A percentile compares a stretch with the other conserved stretches of the same genome.
phyloP scores from a whole-genome alignment of 179 eudicot genomes.

The Amaranthus tricolor region DNA sequence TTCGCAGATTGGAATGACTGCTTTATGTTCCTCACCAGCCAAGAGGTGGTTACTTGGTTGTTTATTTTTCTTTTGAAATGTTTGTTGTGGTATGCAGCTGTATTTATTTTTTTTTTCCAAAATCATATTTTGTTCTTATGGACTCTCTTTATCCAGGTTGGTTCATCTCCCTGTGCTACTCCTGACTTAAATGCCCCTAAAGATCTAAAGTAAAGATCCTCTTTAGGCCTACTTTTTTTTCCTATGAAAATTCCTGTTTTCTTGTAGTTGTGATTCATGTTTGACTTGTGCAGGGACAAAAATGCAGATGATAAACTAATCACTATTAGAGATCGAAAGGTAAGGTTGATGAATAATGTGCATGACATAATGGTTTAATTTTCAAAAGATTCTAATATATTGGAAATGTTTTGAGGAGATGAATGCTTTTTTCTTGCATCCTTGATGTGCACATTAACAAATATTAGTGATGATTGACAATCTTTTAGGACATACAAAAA shows the following conservation, averaged over 20 bases:
- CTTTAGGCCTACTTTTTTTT: not conserved
- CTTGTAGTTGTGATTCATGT: not conserved
- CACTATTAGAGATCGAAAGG: slow-evolving; percentile 17
- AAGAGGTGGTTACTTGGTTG: not conserved
- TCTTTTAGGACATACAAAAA: not conserved
- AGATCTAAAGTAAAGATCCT: not conserved
- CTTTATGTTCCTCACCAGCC: not conserved
- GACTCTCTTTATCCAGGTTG: not conserved
- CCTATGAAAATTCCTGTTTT: not conserved
- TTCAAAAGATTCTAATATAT: too few relatives aligned
- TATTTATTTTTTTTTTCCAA: not conserved
- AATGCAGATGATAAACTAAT: not conserved
- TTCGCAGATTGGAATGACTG: too few relatives aligned
- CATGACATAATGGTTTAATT: not conserved
- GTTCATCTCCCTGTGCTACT: not conserved
- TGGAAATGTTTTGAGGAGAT: too few relatives aligned
- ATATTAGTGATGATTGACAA: not conserved
- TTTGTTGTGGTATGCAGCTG: not conserved
- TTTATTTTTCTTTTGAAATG: not conserved
- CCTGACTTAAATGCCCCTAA: not conserved
- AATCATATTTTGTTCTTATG: not conserved
- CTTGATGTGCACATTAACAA: not conserved
- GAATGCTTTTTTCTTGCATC: not conserved
- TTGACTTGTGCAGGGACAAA: slow-evolving; percentile 10
- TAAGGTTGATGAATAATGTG: not conserved